phyloP scores from a whole-genome alignment of 495 filamentous ascomycete species.

The Schizothecium vesticola region DNA sequence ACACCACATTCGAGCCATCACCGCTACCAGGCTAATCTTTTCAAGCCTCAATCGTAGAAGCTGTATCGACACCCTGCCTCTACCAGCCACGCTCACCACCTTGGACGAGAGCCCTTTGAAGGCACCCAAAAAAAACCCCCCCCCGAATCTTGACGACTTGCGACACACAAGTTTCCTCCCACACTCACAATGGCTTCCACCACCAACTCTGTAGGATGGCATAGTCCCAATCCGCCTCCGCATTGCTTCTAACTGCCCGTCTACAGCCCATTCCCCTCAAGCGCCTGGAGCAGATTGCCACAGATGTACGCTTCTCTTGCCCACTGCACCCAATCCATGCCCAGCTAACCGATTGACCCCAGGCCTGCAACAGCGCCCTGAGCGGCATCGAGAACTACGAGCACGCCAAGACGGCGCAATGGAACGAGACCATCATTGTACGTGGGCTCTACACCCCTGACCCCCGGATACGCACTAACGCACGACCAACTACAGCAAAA shows the following conservation, averaged over 20 bases:
- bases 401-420: conserved; percentile 68
- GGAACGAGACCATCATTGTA: conserved; percentile 93
- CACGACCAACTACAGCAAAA: conserved; percentile 54
- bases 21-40: neutral
- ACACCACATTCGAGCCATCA: neutral
- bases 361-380: conserved; percentile 82
- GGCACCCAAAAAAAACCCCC: neutral
- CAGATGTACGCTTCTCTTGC: conserved; percentile 54
- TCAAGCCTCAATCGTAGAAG: neutral
- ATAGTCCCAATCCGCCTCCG: neutral
- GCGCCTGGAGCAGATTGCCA: conserved; percentile 77
- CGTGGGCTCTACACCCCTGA: conserved; percentile 20
- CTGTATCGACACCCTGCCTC: neutral
- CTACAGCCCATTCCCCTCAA: conserved; percentile 66
- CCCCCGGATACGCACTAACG: neutral
- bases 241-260: neutral
- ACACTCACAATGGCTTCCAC: conserved; percentile 22
- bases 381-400: conserved; percentile 68
- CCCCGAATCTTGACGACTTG: neutral
- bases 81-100: neutral
- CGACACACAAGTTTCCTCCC: conserved; percentile 2
- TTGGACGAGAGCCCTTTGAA: neutral
- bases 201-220: conserved; percentile 25
- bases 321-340: neutral
- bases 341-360: conserved; percentile 22